Percentiles rank a stretch among this genome's conserved stretches.
These are phyloP conservation scores for Saccharomyces jurei DNA, from an alignment of 805 yeast species.

Conservation along the genomic window DNA sequence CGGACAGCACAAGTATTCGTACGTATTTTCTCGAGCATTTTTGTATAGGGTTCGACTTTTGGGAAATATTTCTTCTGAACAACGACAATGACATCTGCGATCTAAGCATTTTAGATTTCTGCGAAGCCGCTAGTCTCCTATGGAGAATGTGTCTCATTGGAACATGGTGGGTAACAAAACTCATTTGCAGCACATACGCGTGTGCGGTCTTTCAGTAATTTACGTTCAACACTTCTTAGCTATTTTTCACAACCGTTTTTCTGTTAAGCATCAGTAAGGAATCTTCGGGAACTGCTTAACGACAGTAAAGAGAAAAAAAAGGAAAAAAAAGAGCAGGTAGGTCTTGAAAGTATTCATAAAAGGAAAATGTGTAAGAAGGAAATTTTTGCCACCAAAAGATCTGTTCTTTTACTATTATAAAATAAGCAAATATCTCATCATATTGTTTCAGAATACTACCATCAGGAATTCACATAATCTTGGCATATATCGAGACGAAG, in stretches of 20 bases:
- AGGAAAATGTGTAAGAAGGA: neutral
- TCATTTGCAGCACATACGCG: neutral
- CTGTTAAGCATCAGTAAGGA: neutral
- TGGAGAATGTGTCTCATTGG: neutral
- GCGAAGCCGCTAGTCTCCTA: neutral
- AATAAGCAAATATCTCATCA: neutral
- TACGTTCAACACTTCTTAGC: too few relatives aligned
- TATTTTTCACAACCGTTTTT: neutral
- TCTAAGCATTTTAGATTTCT: neutral
- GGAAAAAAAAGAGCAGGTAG: neutral
- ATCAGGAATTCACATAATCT: neutral
- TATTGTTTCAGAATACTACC: neutral
- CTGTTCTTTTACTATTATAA: neutral
- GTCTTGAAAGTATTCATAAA: neutral
- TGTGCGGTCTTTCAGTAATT: neutral
- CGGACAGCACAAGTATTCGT: conserved; percentile 11
- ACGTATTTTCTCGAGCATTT: conserved; percentile 12
- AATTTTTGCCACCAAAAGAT: neutral
- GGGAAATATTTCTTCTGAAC: neutral
- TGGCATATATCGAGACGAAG: neutral
- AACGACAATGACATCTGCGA: neutral
- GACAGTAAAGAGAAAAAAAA: neutral
- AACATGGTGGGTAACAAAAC: neutral
- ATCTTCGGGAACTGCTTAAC: neutral
- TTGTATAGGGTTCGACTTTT: neutral